Percentiles rank a stretch among this genome's conserved stretches.
These are phyloP conservation scores for Dryas integrifolia DNA, from an alignment of 331 rosid species.

Conservation along the genomic window DNA sequence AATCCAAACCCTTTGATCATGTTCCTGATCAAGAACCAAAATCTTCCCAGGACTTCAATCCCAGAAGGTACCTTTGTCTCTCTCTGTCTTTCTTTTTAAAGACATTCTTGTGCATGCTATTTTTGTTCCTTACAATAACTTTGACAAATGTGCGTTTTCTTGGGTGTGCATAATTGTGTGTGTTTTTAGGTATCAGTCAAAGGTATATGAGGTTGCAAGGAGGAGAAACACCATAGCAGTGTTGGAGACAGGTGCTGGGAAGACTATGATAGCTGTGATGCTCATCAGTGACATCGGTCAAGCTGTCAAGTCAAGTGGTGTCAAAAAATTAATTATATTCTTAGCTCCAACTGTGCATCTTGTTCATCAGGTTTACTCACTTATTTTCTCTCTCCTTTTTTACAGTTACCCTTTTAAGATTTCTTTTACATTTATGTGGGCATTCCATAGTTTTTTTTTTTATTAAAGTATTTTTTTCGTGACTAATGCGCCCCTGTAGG, in stretches of 20 bases:
- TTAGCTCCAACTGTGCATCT: slow-evolving; percentile 93
- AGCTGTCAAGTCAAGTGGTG: slow-evolving; percentile 40
- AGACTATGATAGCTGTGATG: slow-evolving; percentile 82
- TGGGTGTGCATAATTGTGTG: not conserved
- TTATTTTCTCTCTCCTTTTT: not conserved
- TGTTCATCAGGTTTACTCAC: slow-evolving; percentile 63
- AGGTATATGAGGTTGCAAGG: slow-evolving; percentile 64
- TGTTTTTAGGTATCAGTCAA: slow-evolving; percentile 56
- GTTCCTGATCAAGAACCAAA: slow-evolving; percentile 6
- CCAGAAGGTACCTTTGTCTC: slow-evolving; percentile 40
- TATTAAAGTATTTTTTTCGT: not conserved
- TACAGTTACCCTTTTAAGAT: not conserved
- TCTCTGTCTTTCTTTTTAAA: not conserved
- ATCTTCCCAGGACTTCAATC: slow-evolving; percentile 29
- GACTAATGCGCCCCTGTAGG: not conserved
- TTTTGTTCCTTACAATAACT: not conserved
- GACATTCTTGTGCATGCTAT: not conserved
- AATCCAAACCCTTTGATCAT: not conserved
- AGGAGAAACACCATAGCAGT: slow-evolving; percentile 72
- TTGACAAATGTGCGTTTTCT: slow-evolving; percentile 1
- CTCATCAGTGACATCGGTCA: slow-evolving; percentile 53
- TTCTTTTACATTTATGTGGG: too few species aligned
- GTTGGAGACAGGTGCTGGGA: slow-evolving; percentile 83
- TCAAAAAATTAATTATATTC: slow-evolving; percentile 51
- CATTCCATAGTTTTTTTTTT: too few species aligned